phyloP scores from a whole-genome alignment of 2,329 filamentous ascomycete species.

The Beauveria rudraprayagi region DNA sequence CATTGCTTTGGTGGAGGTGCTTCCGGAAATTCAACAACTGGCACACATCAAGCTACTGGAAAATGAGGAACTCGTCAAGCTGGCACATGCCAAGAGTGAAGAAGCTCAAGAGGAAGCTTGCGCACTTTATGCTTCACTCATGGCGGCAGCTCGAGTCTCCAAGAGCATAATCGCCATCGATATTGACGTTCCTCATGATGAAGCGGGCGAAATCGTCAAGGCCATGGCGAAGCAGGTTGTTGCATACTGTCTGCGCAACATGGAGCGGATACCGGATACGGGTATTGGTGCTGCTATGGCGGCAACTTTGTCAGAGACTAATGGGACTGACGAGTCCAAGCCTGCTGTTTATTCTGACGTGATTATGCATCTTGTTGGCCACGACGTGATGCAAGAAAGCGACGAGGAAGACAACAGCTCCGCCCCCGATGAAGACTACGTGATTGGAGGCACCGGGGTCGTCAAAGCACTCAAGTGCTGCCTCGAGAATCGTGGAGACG shows the following conservation, averaged over 20 bases:
- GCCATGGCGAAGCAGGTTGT: conserved; percentile 91
- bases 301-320: conserved; percentile 33
- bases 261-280: conserved; percentile 68
- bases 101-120: conserved; percentile 85
- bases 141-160: conserved; percentile 80
- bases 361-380: conserved; percentile 77
- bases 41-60: conserved; percentile 83
- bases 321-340: conserved; percentile 23
- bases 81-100: conserved; percentile 70
- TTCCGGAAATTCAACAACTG: conserved; percentile 73
- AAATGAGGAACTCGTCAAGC: conserved; percentile 62
- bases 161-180: conserved; percentile 80
- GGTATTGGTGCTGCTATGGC: conserved; percentile 45
- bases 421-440: conserved; percentile 85
- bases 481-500: conserved; percentile 67
- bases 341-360: conserved; percentile 60
- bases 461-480: conserved; percentile 91
- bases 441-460: conserved; percentile 90
- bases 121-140: conserved; percentile 83
- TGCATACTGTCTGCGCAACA: conserved; percentile 85
- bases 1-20: conserved; percentile 81
- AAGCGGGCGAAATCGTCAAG: conserved; percentile 84
- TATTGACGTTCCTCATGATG: conserved; percentile 74
- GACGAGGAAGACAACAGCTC: conserved; percentile 56
- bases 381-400: conserved; percentile 44